Evolutionary conservation across 345 rosid genomes (phyloP).

Genomic region (Citrus unshiu): DNA sequence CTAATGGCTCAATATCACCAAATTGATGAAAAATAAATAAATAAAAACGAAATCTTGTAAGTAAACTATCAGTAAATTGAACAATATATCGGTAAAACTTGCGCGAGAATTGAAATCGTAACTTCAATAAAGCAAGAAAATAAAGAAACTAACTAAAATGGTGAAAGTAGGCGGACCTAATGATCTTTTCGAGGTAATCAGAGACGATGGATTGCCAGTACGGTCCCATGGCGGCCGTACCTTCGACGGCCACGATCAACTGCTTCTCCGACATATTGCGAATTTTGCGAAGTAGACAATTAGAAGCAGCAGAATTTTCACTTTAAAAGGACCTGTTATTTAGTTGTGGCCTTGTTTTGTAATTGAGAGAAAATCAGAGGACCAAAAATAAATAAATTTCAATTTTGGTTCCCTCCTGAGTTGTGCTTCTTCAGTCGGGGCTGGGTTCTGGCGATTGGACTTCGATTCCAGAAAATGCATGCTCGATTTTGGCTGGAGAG

Average conservation of each 20-base stretch:
- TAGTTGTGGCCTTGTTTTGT: neutral
- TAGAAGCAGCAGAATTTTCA: neutral
- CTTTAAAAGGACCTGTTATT: neutral
- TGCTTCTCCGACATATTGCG: slow-evolving; percentile 65
- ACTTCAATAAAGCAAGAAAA: slow-evolving; percentile 5
- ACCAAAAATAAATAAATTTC: neutral
- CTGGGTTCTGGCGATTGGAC: neutral
- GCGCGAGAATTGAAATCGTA: neutral
- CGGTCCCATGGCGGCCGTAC: slow-evolving; percentile 91
- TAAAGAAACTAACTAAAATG: neutral
- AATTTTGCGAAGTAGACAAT: neutral
- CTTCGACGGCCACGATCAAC: slow-evolving; percentile 86
- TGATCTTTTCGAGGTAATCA: slow-evolving; percentile 86
- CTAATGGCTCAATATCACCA: neutral
- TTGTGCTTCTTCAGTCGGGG: neutral
- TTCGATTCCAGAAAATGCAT: neutral
- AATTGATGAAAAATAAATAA: neutral
- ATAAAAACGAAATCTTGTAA: neutral
- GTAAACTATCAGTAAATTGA: neutral
- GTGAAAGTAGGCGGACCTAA: slow-evolving; percentile 39
- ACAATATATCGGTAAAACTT: neutral
- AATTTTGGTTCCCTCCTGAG: neutral
- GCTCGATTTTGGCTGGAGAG: too few relatives aligned
- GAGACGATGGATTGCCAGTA: slow-evolving; percentile 69
- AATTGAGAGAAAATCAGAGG: neutral